Evolutionary conservation across 2,329 filamentous ascomycete genomes (phyloP).

Genomic region (Talaromyces sp.): DNA sequence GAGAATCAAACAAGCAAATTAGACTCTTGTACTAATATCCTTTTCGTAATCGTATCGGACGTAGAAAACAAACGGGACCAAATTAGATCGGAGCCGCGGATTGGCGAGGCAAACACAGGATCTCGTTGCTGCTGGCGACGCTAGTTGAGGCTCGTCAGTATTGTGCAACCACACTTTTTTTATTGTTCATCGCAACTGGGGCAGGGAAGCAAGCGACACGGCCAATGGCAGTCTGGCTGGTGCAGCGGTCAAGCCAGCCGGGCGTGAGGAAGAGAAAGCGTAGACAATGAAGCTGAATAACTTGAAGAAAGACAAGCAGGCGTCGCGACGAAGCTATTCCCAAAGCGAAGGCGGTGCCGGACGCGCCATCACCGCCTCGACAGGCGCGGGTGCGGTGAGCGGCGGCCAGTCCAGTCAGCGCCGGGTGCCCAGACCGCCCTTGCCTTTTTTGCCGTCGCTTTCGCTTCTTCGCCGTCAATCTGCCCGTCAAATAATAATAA

Average conservation of each 20-base stretch:
- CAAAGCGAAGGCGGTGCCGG: constrained; percentile 11
- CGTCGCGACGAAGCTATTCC: constrained; percentile 1
- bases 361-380: constrained; percentile 9
- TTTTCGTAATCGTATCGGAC: not conserved
- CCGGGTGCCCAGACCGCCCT: constrained; percentile 28
- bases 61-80: not conserved
- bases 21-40: not conserved
- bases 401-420: constrained; percentile 12
- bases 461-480: constrained; percentile 19
- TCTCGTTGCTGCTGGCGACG: no score
- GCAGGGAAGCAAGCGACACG: no score
- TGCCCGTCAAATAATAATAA: constrained; percentile 12
- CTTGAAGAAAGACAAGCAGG: not conserved
- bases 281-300: not conserved
- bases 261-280: not conserved
- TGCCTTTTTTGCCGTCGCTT: constrained; percentile 31
- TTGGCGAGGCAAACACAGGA: not conserved
- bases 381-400: constrained; percentile 5
- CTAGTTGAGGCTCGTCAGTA: not conserved
- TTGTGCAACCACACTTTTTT: not conserved
- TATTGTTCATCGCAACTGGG: no score
- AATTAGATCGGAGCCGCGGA: not conserved
- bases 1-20: not conserved
- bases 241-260: not conserved
- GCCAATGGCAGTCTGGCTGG: not conserved